Base-by-base conservation (phyloP, 768 basidiomycete genomes). In the Pulveroboletus sp. region DNA sequence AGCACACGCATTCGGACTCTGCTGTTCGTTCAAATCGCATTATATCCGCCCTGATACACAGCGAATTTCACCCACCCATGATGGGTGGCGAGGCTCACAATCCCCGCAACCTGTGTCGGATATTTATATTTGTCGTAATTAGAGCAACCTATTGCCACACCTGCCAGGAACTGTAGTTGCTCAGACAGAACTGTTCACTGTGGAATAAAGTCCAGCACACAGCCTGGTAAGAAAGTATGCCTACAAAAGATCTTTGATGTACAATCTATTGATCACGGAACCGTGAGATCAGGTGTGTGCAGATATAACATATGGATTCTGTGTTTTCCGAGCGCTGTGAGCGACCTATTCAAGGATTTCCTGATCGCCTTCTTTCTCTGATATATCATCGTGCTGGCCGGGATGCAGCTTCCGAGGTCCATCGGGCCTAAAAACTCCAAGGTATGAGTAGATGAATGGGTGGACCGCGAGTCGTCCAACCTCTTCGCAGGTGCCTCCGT, bases 11-110 rank as follows among this genome's bases (percentile, higher is more conserved):
- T 58, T 74, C 73, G 1, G 63, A 61, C 63, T 76, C 73, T 11
- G 66, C 65, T 6, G 53, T 57, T 24, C 77, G 66, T 50, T 73
- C 67, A 13, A n/a, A 79, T 62, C 6, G 72, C 72, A 57, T 77
- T 78, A 58, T 77, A 79, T 35, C 69, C 56, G 3, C 71, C 73
- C 56, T 80, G 77, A 56, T 79, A 83, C 8, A 72, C 71, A 0
- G 70, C 73, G 1, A 76, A 80, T 60, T 69, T 69, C 60, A 21
- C 4, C 21, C 21, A 21, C 21, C 21, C 21, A 21, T 21, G 21
- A 81, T 68, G 62, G 33, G 68, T 63, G 54, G 73, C 74, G 46
- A 78, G 70, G 11, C 55, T 60, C 38, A 75, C 68, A 11, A 77
- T 73, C 55, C 80, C 73, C 21, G 21, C 0, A 17, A 78, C 73